Conservation (phyloP, 1,284 basidiomycete species). For the Papiliotrema nemorosa region DNA sequence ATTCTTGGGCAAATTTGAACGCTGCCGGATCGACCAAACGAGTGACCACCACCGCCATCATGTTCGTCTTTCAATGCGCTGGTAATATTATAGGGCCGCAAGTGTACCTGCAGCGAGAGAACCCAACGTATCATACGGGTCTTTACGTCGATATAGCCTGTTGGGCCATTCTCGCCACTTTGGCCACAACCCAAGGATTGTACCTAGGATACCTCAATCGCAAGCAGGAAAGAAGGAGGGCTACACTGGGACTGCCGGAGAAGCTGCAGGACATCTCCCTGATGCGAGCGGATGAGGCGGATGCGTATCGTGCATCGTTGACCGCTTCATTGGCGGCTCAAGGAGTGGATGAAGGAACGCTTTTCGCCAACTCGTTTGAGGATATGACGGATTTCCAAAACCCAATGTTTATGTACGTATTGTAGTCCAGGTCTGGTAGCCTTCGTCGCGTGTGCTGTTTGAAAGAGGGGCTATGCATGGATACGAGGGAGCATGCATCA, state of each 20-base stretch:
- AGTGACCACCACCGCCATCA: conserved; percentile 34
- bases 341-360: conserved; percentile 15
- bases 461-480: too few relatives aligned
- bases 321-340: conserved; percentile 9
- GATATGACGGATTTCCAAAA: conserved; percentile 15
- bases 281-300: conserved; percentile 28
- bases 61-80: conserved; percentile 32
- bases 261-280: conserved; percentile 42
- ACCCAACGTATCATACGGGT: conserved; percentile 36
- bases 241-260: conserved; percentile 38
- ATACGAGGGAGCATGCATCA: too few relatives aligned
- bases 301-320: conserved; percentile 27
- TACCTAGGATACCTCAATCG: conserved; percentile 39
- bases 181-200: conserved; percentile 38
- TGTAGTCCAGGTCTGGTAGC: too few relatives aligned
- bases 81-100: conserved; percentile 38
- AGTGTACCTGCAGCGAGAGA: conserved; percentile 36
- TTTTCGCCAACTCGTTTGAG: conserved; percentile 25
- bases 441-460: too few relatives aligned
- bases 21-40: conserved; percentile 44
- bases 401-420: conserved; percentile 13
- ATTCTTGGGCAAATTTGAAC: conserved; percentile 42
- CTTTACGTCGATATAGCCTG: conserved; percentile 43
- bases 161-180: conserved; percentile 31
- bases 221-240: conserved; percentile 33